Evolutionary conservation across 306 rosid genomes (phyloP).

Genomic region (Rosa rugosa): DNA sequence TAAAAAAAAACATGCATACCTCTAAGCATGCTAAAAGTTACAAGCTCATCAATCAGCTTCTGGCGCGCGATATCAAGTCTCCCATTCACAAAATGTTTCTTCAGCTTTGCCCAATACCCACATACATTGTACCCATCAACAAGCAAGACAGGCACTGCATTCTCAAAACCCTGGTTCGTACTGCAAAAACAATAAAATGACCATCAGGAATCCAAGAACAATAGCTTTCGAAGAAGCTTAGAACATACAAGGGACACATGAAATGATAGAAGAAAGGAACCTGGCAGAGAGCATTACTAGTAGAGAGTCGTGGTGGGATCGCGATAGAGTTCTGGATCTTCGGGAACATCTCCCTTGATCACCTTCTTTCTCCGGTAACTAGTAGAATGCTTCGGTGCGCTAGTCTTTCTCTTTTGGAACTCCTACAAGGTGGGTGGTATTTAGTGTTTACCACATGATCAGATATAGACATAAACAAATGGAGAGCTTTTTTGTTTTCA

Average conservation of each 20-base stretch:
- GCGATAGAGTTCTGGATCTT: conserved; percentile 52
- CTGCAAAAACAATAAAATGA: conserved; percentile 31
- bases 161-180: conserved; percentile 71
- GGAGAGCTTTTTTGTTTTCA: background rate
- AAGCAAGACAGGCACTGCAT: conserved; percentile 77
- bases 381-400: conserved; percentile 69
- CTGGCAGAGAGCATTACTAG: conserved; percentile 52
- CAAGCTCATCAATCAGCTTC: conserved; percentile 77
- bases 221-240: conserved; percentile 7
- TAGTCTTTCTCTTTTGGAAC: conserved; percentile 60
- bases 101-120: conserved; percentile 88
- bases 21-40: conserved; percentile 70
- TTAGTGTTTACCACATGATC: background rate
- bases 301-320: conserved; percentile 78
- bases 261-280: conserved; percentile 18
- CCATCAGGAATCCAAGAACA: conserved; percentile 17
- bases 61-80: conserved; percentile 84
- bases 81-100: conserved; percentile 74
- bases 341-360: conserved; percentile 51
- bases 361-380: conserved; percentile 82
- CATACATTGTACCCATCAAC: conserved; percentile 96
- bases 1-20: conserved; percentile 37
- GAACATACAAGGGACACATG: background rate
- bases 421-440: conserved; percentile 41
- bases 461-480: background rate